Percentiles rank a stretch among this genome's conserved stretches.
Evolutionary conservation across 768 basidiomycete genomes (phyloP).

Genomic region (Tulasnella sp.): DNA sequence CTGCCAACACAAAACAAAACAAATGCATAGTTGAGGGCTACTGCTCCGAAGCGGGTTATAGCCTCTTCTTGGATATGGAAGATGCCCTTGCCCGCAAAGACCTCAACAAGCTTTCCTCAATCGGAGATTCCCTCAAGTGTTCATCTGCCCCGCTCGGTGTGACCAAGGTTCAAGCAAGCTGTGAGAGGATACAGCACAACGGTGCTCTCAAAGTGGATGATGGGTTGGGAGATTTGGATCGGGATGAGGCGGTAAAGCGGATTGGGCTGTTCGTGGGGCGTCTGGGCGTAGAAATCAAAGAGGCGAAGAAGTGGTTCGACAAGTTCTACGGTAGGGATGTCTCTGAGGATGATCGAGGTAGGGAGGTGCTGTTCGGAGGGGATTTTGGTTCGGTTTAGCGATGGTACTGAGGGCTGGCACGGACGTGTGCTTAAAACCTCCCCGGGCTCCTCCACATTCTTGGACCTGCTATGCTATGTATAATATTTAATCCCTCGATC

Average conservation of each 20-base stretch:
- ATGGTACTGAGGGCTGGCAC: too few relatives aligned
- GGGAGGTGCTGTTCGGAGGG: too few relatives aligned
- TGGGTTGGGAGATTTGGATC: slow-evolving; percentile 30
- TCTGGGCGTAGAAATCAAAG: slow-evolving; percentile 56
- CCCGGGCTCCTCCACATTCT: too few relatives aligned
- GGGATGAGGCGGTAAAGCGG: slow-evolving; percentile 42
- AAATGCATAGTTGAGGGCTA: too few relatives aligned
- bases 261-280: slow-evolving; percentile 47
- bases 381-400: too few relatives aligned
- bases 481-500: too few relatives aligned
- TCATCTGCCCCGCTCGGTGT: slow-evolving; percentile 92
- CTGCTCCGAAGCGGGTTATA: too few relatives aligned
- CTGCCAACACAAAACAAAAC: too few relatives aligned
- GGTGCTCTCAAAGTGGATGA: slow-evolving; percentile 59
- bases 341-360: too few relatives aligned
- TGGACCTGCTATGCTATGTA: too few relatives aligned
- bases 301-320: slow-evolving; percentile 59
- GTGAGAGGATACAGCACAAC: slow-evolving; percentile 86
- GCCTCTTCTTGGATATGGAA: slow-evolving; percentile 75
- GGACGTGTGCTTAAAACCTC: too few relatives aligned
- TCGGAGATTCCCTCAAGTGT: slow-evolving; percentile 94
- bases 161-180: slow-evolving; percentile 64
- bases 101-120: slow-evolving; percentile 53
- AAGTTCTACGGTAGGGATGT: slow-evolving; percentile 33
- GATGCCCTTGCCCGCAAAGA: slow-evolving; percentile 47